Evolutionary conservation across 805 yeast genomes (phyloP), one percentile per base, ranked within the genome.

Genomic region (Wickerhamomyces alni): DNA sequence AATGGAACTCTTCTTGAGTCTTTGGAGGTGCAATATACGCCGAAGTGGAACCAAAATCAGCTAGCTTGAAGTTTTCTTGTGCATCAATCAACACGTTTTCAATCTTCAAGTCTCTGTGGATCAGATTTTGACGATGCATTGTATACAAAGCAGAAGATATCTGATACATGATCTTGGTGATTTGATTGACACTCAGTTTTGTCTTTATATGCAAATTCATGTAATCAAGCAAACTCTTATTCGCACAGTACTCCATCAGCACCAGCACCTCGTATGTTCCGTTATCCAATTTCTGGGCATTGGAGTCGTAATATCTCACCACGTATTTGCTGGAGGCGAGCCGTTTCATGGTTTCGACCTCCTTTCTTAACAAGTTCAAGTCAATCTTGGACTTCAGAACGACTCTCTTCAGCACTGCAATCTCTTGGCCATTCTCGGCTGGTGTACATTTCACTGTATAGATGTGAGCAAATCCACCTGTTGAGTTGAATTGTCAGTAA

Each of bases 41-140:
- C 8, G 86, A 72, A 2, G 93, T 82, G 1, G 96, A 87, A 3
- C 99, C 99, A 63, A 93, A 93, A 64, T 93, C 99, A 55, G 95
- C 85, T 17, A 93, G 65, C 58, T 88, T 89, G 65, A 83, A 93
- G 48, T 72, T 70, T 43, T 80, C 77, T 3, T 71, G 58, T 4
- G 73, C 65, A 58, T 86, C 88, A 28, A 93, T 85, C 42, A 91
- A 68, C 16, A 91, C 96, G 61, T 91, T 93, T 58, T 91, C 97
- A 1, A 97, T 98, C 63, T 93, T 93, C 57, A 93, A 74, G 62
- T 93, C 99, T 57, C 99, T 78, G 62, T 91, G 99, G 40, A 91
- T 81, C 55, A 91, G 66, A 15, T 65, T 58, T 40, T 77, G 55
- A 38, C 73, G 71, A 63, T 91, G 99, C 96, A 93, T 87, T 51